Base-by-base conservation (phyloP, 768 basidiomycete genomes). In the Leccinum aurantiacum region DNA sequence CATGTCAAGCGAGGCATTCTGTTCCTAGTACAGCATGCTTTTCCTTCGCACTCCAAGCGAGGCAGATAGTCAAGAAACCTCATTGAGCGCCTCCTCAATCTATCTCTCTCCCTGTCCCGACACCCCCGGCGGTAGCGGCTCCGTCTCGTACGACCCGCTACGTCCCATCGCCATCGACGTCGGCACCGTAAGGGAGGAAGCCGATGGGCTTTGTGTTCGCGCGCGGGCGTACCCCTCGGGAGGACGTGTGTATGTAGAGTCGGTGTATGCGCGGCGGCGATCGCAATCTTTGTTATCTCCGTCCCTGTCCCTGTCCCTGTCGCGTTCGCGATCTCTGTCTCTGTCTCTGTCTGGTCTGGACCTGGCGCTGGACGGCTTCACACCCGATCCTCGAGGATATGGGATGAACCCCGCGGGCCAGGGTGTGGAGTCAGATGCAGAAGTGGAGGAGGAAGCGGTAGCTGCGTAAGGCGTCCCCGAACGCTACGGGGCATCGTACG, bases 1-100 rank as follows among this genome's bases (percentile, higher is more conserved):
- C 13, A 96, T 78, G 56, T 76, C 80, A 56, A 85, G 82, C 24
- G 22, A 22, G 22, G 22, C 22, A 22, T 22, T 22, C 22, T 22
- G 22, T 22, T 22, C 22, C 22, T 22, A 22, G 22, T 22, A 22
- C 22, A 22, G 22, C 22, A 22, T 22, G 22, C 22, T 22, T 22
- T 22, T 22, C 22, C 22, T 22, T 22, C 22, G 22, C 22, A 22
- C 22, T 22, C 22, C 22, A 22, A 22, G 22, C 22, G 22, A 22
- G 22, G 22, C 22, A 22, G 22, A 22, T 22, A 22, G 25, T 25
- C 25, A 25, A 25, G 25, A 25, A 25, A 25, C 25, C 25, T 25
- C 25, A 25, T 25, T 25, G 25, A 25, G 25, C 25, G 25, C 25
- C 25, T 25, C 25, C 25, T 25, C 25, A 25, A 25, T 25, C 25